phyloP scores from a whole-genome alignment of 805 yeast genomes.

The Candida silvatica region DNA sequence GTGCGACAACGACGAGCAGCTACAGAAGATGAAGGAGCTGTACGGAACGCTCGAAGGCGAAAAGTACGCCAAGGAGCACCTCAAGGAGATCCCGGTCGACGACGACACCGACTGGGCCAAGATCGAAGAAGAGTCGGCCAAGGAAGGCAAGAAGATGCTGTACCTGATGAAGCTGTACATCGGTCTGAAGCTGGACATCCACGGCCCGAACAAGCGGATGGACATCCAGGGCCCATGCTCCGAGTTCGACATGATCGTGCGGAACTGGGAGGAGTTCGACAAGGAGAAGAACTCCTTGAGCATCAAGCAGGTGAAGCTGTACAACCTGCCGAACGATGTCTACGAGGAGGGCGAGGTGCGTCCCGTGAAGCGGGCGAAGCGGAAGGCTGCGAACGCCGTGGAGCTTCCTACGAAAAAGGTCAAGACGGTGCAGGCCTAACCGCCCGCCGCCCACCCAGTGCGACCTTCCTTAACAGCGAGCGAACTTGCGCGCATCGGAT shows the following conservation, averaged over 20 bases:
- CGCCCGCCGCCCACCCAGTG: not conserved
- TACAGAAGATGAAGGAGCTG: slow-evolving; percentile 18
- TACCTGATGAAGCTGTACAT: slow-evolving; percentile 71
- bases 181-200: slow-evolving; percentile 55
- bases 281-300: slow-evolving; percentile 51
- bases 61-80: slow-evolving; percentile 26
- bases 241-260: slow-evolving; percentile 77
- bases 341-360: slow-evolving; percentile 71
- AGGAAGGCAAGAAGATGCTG: slow-evolving; percentile 25
- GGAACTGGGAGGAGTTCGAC: slow-evolving; percentile 61
- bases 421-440: slow-evolving; percentile 12
- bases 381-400: slow-evolving; percentile 32
- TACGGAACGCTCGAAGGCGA: slow-evolving; percentile 59
- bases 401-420: slow-evolving; percentile 23
- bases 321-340: slow-evolving; percentile 80
- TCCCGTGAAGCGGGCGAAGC: slow-evolving; percentile 55
- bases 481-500: no score
- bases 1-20: slow-evolving; percentile 34
- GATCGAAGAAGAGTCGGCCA: slow-evolving; percentile 17
- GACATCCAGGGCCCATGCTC: slow-evolving; percentile 87
- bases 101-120: slow-evolving; percentile 22
- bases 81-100: slow-evolving; percentile 23
- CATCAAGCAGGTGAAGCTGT: slow-evolving; percentile 65
- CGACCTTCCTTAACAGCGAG: not conserved
- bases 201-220: slow-evolving; percentile 51